Evolutionary conservation across 768 basidiomycete genomes (phyloP).

Genomic region (Lactarius tabidus): DNA sequence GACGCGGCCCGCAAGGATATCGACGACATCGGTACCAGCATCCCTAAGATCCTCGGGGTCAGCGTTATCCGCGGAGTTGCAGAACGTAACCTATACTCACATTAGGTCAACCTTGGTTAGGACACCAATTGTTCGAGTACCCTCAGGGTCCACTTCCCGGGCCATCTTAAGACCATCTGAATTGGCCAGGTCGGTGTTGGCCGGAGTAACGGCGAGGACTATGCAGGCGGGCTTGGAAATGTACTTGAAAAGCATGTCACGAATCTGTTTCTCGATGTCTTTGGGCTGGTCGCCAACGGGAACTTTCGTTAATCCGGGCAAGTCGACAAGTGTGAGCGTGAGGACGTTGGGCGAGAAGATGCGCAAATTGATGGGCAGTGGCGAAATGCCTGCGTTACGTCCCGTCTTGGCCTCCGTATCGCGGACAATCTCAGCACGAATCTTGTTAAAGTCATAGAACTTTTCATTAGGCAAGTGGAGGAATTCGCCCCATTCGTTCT

Average conservation of each 20-base stretch:
- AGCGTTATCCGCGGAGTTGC: conserved; percentile 17
- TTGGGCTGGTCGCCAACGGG: conserved; percentile 95
- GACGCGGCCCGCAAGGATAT: conserved; percentile 95
- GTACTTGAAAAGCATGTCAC: conserved; percentile 93
- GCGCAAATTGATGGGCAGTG: conserved; percentile 94
- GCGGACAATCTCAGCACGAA: conserved; percentile 90
- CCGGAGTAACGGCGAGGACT: conserved; percentile 92
- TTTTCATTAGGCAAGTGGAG: conserved; percentile 94
- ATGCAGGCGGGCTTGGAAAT: conserved; percentile 96
- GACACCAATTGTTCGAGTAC: conserved; percentile 95
- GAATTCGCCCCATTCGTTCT: conserved; percentile 99
- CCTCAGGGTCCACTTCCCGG: conserved; percentile 95
- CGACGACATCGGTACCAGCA: conserved; percentile 95
- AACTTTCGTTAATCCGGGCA: conserved; percentile 93
- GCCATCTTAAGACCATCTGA: conserved; percentile 97
- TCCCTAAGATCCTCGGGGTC: conserved; percentile 62
- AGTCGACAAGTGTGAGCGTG: conserved; percentile 94
- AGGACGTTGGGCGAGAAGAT: conserved; percentile 97
- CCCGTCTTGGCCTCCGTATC: conserved; percentile 99
- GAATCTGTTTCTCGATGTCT: conserved; percentile 97
- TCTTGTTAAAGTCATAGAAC: conserved; percentile 97
- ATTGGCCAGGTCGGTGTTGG: conserved; percentile 96
- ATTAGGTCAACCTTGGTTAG: conserved; percentile 98
- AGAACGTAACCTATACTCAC: conserved; percentile 43
- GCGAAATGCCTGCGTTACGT: conserved; percentile 96